Conservation (phyloP, 1,284 basidiomycete species). For the Cystobasidium slooffiae region DNA sequence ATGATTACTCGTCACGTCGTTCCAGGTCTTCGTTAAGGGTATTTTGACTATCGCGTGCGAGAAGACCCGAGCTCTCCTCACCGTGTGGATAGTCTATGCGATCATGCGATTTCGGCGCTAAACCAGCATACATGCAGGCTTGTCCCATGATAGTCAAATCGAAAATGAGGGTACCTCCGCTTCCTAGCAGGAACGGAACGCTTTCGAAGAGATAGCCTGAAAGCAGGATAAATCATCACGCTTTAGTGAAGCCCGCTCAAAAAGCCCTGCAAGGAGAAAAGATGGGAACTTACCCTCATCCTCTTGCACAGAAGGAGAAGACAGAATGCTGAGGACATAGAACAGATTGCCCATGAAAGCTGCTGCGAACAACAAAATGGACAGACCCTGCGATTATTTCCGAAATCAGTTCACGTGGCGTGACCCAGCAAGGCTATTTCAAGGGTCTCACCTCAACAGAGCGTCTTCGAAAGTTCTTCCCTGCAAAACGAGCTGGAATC, state of each 20-base stretch:
- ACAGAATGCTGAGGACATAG: slow-evolving; percentile 81
- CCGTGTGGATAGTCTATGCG: background rate
- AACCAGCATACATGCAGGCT: slow-evolving; percentile 37
- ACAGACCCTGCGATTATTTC: slow-evolving; percentile 66
- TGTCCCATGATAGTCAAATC: slow-evolving; percentile 44
- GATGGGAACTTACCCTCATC: slow-evolving; percentile 22
- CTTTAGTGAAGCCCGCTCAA: background rate
- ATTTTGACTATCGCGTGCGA: background rate
- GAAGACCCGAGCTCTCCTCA: slow-evolving; percentile 11
- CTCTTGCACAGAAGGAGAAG: slow-evolving; percentile 62
- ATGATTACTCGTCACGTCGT: background rate
- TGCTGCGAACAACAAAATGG: slow-evolving; percentile 87
- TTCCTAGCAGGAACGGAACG: slow-evolving; percentile 66
- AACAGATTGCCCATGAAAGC: slow-evolving; percentile 89
- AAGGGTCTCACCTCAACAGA: slow-evolving; percentile 69
- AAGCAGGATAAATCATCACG: background rate
- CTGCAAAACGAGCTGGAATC: background rate
- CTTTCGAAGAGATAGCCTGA: slow-evolving; percentile 47
- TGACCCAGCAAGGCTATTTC: background rate
- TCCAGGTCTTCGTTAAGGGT: background rate
- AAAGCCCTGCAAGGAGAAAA: too few relatives aligned
- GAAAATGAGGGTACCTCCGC: slow-evolving; percentile 76
- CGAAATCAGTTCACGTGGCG: background rate
- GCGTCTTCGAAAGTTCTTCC: slow-evolving; percentile 69
- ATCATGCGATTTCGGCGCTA: background rate